Evolutionary conservation across 768 basidiomycete genomes (phyloP).

Genomic region (Boletus reticulatus): DNA sequence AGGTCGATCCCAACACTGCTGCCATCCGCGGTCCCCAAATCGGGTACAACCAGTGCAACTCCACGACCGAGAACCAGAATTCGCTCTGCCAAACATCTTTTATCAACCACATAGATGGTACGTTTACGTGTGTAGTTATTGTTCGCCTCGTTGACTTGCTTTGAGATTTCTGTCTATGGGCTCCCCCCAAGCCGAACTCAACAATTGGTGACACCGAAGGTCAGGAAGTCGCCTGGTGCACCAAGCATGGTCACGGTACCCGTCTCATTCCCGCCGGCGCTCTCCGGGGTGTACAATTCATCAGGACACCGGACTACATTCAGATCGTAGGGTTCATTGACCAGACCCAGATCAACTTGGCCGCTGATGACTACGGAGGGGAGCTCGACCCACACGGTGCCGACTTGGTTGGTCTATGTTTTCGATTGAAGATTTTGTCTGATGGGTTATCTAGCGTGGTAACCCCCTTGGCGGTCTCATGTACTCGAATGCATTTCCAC

Average conservation of each 20-base stretch:
- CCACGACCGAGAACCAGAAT: conserved; percentile 55
- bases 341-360: conserved; percentile 58
- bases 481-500: conserved; percentile 62
- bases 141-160: neutral
- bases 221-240: conserved; percentile 75
- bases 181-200: conserved; percentile 47
- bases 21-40: conserved; percentile 53
- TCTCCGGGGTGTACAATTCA: conserved; percentile 61
- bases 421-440: conserved; percentile 16
- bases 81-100: conserved; percentile 72
- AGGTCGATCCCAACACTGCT: conserved; percentile 41
- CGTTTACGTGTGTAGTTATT: neutral
- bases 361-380: conserved; percentile 60
- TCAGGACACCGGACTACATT: conserved; percentile 56
- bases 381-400: conserved; percentile 79
- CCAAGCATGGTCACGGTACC: conserved; percentile 66
- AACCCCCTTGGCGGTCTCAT: conserved; percentile 75
- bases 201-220: conserved; percentile 66
- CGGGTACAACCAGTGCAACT: conserved; percentile 70
- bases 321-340: conserved; percentile 66
- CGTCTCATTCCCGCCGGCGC: conserved; percentile 71
- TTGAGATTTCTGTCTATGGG: conserved; percentile 72
- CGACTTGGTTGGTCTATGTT: conserved; percentile 43
- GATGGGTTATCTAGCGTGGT: conserved; percentile 51
- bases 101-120: conserved; percentile 55